Evolutionary conservation across 805 yeast genomes (phyloP), one percentile per base, ranked within the genome.

Genomic region (Spencermartinsiella europaea): DNA sequence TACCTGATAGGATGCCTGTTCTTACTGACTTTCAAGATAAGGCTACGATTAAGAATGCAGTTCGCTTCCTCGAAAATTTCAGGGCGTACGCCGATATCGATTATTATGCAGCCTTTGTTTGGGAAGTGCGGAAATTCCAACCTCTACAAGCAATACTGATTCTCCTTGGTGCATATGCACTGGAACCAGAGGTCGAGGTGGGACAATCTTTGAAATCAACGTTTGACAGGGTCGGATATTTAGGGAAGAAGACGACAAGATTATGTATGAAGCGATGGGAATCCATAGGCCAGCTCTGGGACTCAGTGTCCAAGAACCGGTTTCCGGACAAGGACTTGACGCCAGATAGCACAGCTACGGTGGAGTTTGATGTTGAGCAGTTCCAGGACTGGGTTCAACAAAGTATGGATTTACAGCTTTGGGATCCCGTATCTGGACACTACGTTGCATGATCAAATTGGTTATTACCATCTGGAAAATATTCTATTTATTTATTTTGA

Each of bases 111-210:
- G n/a, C 21, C 17, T 43, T 36, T 28, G 47, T 46, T 3, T 46
- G 50, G 50, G 50, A 46, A 22, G 37, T 44, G 5, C 22, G 50
- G n/a, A 46, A 46, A 27, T 46, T 46, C 21, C 50, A 46, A 38
- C 50, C 50, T 4, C 17, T 46, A 16, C 50, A 46, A 33, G 50
- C 50, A 4, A 46, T 46, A 14, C 22, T 46, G 40, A n/a, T 43
- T 12, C 38, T 46, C 4, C 22, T 46, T 4, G 25, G 40, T 12
- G 27, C 16, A 7, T 34, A 34, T 34, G 37, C 37, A 7, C 37
- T 34, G 15, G 37, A 34, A 7, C 37, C 37, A 5, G 37, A 34
- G n/a, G 15, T 16, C 8, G 37, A 15, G 37, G 7, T 34, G 37
- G 20, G 12, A 25, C 38, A 28, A n/a, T 35, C 42, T 34, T 19